Base-by-base conservation (phyloP, 345 rosid genomes). In the Leavenworthia alabamica region DNA sequence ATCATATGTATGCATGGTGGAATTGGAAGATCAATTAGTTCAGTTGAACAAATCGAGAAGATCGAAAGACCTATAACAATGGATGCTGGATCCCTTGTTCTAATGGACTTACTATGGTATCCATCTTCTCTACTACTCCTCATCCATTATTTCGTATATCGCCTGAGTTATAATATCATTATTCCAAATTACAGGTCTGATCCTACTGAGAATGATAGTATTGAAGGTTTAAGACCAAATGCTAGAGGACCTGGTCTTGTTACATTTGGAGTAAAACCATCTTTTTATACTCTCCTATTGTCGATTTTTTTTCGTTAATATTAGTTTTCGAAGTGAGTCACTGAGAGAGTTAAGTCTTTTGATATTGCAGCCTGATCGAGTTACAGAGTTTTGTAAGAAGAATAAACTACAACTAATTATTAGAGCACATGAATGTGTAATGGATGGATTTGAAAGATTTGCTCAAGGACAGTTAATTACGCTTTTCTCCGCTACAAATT, bases 231-330 rank as follows among this genome's bases (percentile, higher is more conserved):
- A 81, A 84, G 99, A 82, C 99, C 99, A 55, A 93, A 93, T 70
- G 97, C 99, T 14, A 93, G 97, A 81, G 99, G 99, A 62, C 99
- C 99, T 10, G 97, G 99, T 57, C 96, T 93, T 17, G 99, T 93
- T 76, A 87, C 99, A 19, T 93, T 93, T 57, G 99, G 99, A 89
- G 99, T 93, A 84, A 74, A n/a, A 79, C 17, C 51, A 43, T 24
- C 35, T 64, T 54, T n/a, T 54, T 27, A 20, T 31, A 37, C n/a
- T 41, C 29, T 43, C 55, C 35, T 66, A 39, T 13, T 15, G 28
- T 54, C 42, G 15, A n/a, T n/a, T n/a, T n/a, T 14, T 13, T 51
- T 50, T 20, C 31, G 10, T 22, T 13, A 33, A 6, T 26, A 15
- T 12, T 39, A 3, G 3, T 31, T 8, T 14, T 19, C 33, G 54